Evolutionary conservation across 2,329 filamentous ascomycete species (phyloP), one percentile per base, ranked within the genome.

Genomic region (Colletotrichum sp.): DNA sequence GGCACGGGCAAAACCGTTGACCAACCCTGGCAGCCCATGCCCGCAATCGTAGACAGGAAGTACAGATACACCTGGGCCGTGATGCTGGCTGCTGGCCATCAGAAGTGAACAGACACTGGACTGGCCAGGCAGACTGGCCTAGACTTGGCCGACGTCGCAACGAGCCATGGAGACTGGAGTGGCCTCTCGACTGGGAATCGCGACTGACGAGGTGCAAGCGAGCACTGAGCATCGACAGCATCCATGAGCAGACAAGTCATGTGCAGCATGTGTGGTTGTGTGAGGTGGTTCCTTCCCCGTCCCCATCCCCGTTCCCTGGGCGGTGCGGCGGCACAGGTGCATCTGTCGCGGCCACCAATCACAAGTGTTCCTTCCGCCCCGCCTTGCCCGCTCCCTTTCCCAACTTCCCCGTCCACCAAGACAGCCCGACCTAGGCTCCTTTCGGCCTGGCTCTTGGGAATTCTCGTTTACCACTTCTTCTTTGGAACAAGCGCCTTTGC

Each of bases 391-490:
- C 72, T 64, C 43, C n/a, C 21, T 13, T 55, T 67, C 60, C 70
- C 52, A 61, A 57, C 28, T 63, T 48, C 72, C 63, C 28, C 68
- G 36, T 39, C 68, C 55, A 68, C 68, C 55, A 55, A 75, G 73
- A 72, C 69, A 63, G 57, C 63, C 48, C 21, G 21, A 6, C 34
- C 71, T 43, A 69, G 59, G 59, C 74, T 43, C 24, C 16, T 59
- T 72, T 68, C 34, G 52, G 68, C 71, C 26, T 52, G 52, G 18
- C 26, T 39, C 59, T 26, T 65, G 63, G 57, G 8, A 55, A 39
- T 57, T 71, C 77, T 78, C 77, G 77, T 74, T 78, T 74, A 75
- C 71, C 26, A 72, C 77, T 78, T 48, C 77, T 69, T 36, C 28
- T 75, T 78, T 77, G 32, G 71, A 52, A 24, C 73, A 76, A 75